A percentile compares a stretch with the other conserved stretches of the same genome.
Conservation (phyloP, 805 yeast species). For the Metschnikowia bowlesiae region DNA sequence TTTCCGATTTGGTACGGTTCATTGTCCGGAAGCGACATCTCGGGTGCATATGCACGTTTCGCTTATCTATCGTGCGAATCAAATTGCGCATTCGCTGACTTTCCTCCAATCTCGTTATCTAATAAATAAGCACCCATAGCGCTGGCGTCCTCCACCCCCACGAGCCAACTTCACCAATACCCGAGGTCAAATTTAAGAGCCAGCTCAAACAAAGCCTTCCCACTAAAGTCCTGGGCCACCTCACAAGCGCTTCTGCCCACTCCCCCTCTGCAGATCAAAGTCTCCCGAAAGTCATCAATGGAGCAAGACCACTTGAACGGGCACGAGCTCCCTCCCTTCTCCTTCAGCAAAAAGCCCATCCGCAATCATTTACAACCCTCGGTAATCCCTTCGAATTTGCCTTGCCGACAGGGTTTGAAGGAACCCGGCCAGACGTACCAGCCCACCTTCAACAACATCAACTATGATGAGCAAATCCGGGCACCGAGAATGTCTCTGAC, state of each 20-base stretch:
- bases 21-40: not conserved
- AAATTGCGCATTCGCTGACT: conserved; percentile 2
- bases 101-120: conserved; percentile 2
- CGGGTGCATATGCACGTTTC: not conserved
- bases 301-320: conserved; percentile 2
- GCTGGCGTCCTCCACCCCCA: not conserved
- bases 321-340: conserved; percentile 17
- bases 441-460: conserved; percentile 22
- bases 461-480: conserved; percentile 52
- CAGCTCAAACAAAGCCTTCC: too few relatives aligned
- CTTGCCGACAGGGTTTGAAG: not conserved
- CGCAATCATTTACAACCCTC: conserved; percentile 8
- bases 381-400: conserved; percentile 11
- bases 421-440: conserved; percentile 1
- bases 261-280: not conserved
- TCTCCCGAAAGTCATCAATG: not conserved
- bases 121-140: conserved; percentile 1
- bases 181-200: too few relatives aligned
- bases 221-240: not conserved
- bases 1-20: not conserved
- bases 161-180: not conserved
- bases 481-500: conserved; percentile 49
- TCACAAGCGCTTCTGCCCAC: not conserved
- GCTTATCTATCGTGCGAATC: conserved; percentile 1
- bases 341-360: conserved; percentile 18